These are phyloP conservation scores for Trametes maxima DNA, from an alignment of 768 basidiomycete species.

Conservation along the genomic window DNA sequence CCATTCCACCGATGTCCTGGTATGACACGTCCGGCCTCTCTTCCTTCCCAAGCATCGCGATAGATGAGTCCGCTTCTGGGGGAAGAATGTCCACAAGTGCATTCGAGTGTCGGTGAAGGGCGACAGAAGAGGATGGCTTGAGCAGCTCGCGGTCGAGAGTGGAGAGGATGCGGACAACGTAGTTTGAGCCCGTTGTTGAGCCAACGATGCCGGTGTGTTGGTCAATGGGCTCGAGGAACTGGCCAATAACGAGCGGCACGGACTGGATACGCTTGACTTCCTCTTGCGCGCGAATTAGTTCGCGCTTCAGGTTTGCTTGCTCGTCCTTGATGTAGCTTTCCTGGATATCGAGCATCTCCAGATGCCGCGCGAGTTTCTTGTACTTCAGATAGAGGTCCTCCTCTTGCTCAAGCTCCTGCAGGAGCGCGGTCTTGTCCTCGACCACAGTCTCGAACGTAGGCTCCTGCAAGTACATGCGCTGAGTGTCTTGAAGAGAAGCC, in stretches of 20 bases:
- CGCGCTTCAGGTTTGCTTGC: slow-evolving; percentile 95
- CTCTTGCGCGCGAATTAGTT: slow-evolving; percentile 97
- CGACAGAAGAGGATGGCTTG: slow-evolving; percentile 96
- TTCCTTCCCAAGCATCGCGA: slow-evolving; percentile 90
- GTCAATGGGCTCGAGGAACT: slow-evolving; percentile 99
- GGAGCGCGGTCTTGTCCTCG: slow-evolving; percentile 84
- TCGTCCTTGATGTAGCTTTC: slow-evolving; percentile 99
- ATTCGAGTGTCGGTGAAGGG: slow-evolving; percentile 98
- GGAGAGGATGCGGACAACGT: slow-evolving; percentile 95
- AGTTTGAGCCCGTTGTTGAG: slow-evolving; percentile 96
- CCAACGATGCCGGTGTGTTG: slow-evolving; percentile 97
- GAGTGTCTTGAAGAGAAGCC: background rate
- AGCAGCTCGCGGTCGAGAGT: slow-evolving; percentile 96
- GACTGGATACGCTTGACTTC: slow-evolving; percentile 99
- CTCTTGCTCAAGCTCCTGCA: slow-evolving; percentile 75
- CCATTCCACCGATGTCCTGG: slow-evolving; percentile 95
- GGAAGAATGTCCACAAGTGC: slow-evolving; percentile 97
- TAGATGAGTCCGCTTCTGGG: slow-evolving; percentile 97
- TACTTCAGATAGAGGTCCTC: slow-evolving; percentile 97
- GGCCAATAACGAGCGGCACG: slow-evolving; percentile 97
- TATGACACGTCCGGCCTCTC: slow-evolving; percentile 96
- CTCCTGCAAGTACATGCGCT: slow-evolving; percentile 54
- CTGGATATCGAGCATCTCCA: slow-evolving; percentile 92
- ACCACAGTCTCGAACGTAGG: slow-evolving; percentile 88
- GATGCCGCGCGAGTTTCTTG: slow-evolving; percentile 93